A percentile compares a stretch with the other conserved stretches of the same genome.
Conservation (phyloP, 331 rosid genomes). For the Acacia pycnantha region DNA sequence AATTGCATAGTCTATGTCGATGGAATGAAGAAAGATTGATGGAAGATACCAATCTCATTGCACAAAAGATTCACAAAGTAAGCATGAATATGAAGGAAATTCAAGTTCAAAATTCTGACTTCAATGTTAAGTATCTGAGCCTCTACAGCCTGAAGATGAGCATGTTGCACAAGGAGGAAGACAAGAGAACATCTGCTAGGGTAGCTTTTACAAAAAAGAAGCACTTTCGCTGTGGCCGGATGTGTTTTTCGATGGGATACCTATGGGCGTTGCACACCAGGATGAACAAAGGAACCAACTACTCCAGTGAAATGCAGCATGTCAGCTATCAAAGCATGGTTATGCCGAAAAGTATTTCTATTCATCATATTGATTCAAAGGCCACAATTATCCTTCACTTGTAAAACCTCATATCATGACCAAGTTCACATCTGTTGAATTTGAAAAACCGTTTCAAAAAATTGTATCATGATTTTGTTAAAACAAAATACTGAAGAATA, state of each 20-base stretch:
- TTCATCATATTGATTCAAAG: neutral
- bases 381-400: neutral
- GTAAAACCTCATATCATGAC: neutral
- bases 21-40: slow-evolving; percentile 12
- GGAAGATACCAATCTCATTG: slow-evolving; percentile 25
- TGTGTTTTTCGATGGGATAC: neutral
- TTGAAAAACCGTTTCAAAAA: too few species aligned
- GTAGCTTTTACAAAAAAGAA: neutral
- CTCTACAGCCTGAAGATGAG: neutral
- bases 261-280: neutral
- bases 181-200: neutral
- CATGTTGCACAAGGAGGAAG: neutral
- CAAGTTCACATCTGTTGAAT: neutral
- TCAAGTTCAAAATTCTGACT: neutral
- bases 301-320: neutral
- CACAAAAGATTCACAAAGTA: neutral
- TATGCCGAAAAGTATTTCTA: neutral
- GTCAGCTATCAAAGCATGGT: neutral
- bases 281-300: neutral
- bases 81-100: neutral
- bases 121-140: neutral
- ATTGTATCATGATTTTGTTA: too few species aligned
- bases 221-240: neutral
- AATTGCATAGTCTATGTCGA: slow-evolving; percentile 9
- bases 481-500: neutral